Evolutionary conservation across 2,329 filamentous ascomycete species (phyloP), one percentile per base, ranked within the genome.

Genomic region (Fusarium multiceps): DNA sequence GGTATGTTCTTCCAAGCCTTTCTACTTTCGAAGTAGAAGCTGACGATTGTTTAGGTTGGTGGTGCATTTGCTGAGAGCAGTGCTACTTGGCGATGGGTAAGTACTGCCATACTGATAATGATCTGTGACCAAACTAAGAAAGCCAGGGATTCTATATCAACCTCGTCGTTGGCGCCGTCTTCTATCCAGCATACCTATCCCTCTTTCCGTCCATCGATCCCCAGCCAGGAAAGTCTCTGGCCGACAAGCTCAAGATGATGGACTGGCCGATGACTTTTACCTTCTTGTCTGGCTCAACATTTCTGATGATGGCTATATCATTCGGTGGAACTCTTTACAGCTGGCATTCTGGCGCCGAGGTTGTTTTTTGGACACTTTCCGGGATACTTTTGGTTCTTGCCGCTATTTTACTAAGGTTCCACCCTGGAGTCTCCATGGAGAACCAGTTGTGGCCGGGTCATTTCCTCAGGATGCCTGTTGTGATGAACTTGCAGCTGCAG

Each of bases 21-120:
- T n/a, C n/a, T n/a, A n/a, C n/a, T n/a, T n/a, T n/a, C n/a, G n/a
- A n/a, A n/a, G n/a, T n/a, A n/a, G n/a, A n/a, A n/a, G n/a, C 42
- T 45, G 9, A 45, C 14, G 4, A 1, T 8, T 20, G 6, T 25
- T 16, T 6, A 61, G 16, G 73, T 85, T 32, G 82, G 83, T 10
- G 83, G 83, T n/a, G 81, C 77, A 0, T 84, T 85, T 55, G 75
- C 78, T 3, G 80, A 81, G 27, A 78, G 71, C 6, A 64, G 69
- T 3, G 82, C 79, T 1, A 78, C 77, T 1, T 85, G 83, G 82
- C 65, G 83, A 62, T 82, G 79, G 78, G 66, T 66, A 18, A 47
- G 65, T 37, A 20, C 1, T 10, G 4, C 6, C 1, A 7, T 6
- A 7, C 4, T 14, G 8, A 25, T 7, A 0, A 25, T 7, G 6